A percentile compares a stretch with the other conserved stretches of the same genome.
Evolutionary conservation across 176 grass and related monocot species (phyloP).

Genomic region (Typha latifolia): DNA sequence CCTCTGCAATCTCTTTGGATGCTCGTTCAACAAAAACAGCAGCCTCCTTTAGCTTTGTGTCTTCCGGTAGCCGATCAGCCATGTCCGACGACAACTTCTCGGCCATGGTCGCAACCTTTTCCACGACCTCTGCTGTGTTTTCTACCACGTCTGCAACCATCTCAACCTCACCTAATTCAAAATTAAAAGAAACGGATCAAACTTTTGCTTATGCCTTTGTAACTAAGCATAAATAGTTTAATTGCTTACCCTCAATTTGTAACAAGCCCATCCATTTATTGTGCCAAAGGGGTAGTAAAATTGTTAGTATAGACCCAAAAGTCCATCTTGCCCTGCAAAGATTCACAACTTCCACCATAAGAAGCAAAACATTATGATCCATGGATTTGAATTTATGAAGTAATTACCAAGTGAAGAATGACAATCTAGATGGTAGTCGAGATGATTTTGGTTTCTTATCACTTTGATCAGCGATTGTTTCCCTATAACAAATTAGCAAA

Average conservation of each 20-base stretch:
- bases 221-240: not conserved
- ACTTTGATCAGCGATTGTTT: not conserved
- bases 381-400: not conserved
- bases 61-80: slow-evolving; percentile 26
- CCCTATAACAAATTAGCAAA: not conserved
- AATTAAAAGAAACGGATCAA: not conserved
- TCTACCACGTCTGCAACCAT: slow-evolving; percentile 31
- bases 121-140: slow-evolving; percentile 34
- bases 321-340: slow-evolving; percentile 43
- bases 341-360: not conserved
- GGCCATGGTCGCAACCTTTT: slow-evolving; percentile 32
- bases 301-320: slow-evolving; percentile 32
- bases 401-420: slow-evolving; percentile 47
- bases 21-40: slow-evolving; percentile 37
- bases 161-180: slow-evolving; percentile 44
- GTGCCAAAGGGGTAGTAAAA: slow-evolving; percentile 33
- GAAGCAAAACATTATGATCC: not conserved
- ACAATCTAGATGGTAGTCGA: not conserved
- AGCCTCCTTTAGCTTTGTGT: slow-evolving; percentile 30
- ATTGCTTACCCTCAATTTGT: slow-evolving; percentile 39
- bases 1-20: slow-evolving; percentile 42
- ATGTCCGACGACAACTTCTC: slow-evolving; percentile 47
- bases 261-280: slow-evolving; percentile 41
- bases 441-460: not conserved
- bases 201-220: not conserved